A percentile compares a stretch with the other conserved stretches of the same genome.
Conservation (phyloP, 164 flowering plant species). For the Macadamia integrifolia region DNA sequence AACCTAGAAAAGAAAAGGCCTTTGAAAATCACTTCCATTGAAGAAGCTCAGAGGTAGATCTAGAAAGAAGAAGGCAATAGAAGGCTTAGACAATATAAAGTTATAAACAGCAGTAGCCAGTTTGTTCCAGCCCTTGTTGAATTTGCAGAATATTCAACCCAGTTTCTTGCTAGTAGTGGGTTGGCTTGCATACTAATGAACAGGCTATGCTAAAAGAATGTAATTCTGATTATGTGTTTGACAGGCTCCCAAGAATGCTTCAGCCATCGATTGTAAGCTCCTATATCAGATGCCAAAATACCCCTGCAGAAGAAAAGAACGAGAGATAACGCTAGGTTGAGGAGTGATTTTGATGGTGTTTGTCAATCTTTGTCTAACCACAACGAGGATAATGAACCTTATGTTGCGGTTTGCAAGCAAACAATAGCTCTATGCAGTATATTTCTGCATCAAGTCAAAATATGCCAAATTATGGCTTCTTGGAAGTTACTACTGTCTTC, state of each 20-base stretch:
- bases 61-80: slow-evolving; percentile 15
- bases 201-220: background rate
- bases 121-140: slow-evolving; percentile 24
- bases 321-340: slow-evolving; percentile 12
- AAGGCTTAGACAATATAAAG: slow-evolving; percentile 13
- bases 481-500: slow-evolving; percentile 19
- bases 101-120: slow-evolving; percentile 9
- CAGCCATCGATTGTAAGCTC: slow-evolving; percentile 7
- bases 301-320: slow-evolving; percentile 13
- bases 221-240: slow-evolving; percentile 6
- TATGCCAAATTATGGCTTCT: slow-evolving; percentile 3
- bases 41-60: slow-evolving; percentile 24
- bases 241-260: slow-evolving; percentile 7
- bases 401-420: slow-evolving; percentile 7
- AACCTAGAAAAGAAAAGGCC: slow-evolving; percentile 42
- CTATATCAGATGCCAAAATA: slow-evolving; percentile 12
- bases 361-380: slow-evolving; percentile 3
- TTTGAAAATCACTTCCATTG: slow-evolving; percentile 9
- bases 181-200: slow-evolving; percentile 13
- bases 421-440: slow-evolving; percentile 10
- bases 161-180: slow-evolving; percentile 13
- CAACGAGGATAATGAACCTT: slow-evolving; percentile 11
- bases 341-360: slow-evolving; percentile 7
- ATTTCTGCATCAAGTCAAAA: slow-evolving; percentile 5
- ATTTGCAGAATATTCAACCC: slow-evolving; percentile 23